These are phyloP conservation scores for Pleurostoma richardsiae DNA, from an alignment of 2,329 filamentous ascomycete genomes.

Conservation along the genomic window DNA sequence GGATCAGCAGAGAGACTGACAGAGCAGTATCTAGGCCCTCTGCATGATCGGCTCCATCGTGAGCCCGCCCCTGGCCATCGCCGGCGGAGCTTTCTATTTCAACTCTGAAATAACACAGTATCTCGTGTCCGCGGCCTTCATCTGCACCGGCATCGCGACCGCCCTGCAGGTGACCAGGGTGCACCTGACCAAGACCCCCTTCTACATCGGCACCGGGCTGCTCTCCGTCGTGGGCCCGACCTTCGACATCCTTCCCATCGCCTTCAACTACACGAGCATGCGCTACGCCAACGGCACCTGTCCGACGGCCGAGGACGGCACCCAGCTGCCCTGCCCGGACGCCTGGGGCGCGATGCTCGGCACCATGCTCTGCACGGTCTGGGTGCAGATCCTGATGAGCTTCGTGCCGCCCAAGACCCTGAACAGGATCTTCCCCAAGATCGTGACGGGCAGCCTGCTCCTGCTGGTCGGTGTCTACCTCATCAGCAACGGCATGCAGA, in stretches of 20 bases:
- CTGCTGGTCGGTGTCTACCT: slow-evolving; percentile 62
- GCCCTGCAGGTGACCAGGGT: slow-evolving; percentile 63
- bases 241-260: slow-evolving; percentile 62
- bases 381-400: slow-evolving; percentile 58
- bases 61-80: slow-evolving; percentile 59
- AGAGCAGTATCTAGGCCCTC: slow-evolving; percentile 32
- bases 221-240: slow-evolving; percentile 66
- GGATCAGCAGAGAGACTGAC: too few species aligned
- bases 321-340: slow-evolving; percentile 54
- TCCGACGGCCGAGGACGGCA: slow-evolving; percentile 49
- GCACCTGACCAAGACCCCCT: slow-evolving; percentile 57
- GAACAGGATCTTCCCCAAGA: slow-evolving; percentile 60
- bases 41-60: slow-evolving; percentile 57
- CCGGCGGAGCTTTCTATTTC: slow-evolving; percentile 53
- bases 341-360: slow-evolving; percentile 63
- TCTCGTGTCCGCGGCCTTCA: slow-evolving; percentile 63
- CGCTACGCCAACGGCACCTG: slow-evolving; percentile 63
- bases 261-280: slow-evolving; percentile 54
- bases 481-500: slow-evolving; percentile 56
- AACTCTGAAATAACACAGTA: slow-evolving; percentile 51
- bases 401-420: slow-evolving; percentile 57
- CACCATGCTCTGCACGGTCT: slow-evolving; percentile 40
- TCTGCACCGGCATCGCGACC: slow-evolving; percentile 61
- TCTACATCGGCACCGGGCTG: slow-evolving; percentile 59
- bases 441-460: slow-evolving; percentile 64